phyloP scores from a whole-genome alignment of 306 rosid genomes.

The Prunus salicina region DNA sequence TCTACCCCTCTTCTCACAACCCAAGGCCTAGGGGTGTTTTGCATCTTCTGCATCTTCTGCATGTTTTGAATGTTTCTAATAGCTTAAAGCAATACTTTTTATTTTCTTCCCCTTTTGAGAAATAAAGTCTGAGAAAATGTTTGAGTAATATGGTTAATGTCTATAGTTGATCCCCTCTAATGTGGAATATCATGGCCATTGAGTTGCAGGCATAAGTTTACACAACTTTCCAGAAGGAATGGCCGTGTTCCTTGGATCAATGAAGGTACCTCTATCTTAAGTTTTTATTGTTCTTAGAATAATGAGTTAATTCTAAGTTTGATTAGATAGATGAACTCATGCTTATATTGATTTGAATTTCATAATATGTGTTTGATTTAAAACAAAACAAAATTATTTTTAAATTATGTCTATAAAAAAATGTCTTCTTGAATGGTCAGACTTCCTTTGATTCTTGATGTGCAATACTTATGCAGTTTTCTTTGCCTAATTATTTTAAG shows the following conservation, averaged over 20 bases:
- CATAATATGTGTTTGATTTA: background rate
- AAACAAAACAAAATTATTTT: too few species aligned
- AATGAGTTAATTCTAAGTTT: background rate
- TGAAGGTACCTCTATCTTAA: constrained; percentile 55
- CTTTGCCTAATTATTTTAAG: background rate
- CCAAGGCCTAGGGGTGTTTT: background rate
- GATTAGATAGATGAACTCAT: background rate
- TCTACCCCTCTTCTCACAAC: background rate
- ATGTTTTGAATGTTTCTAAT: background rate
- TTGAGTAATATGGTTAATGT: background rate
- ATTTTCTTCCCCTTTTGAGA: background rate
- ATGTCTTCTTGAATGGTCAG: background rate
- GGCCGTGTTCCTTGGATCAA: constrained; percentile 98
- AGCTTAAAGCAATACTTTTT: background rate
- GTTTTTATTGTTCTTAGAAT: constrained; percentile 5
- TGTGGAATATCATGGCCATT: background rate
- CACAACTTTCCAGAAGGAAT: constrained; percentile 99
- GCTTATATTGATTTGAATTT: background rate
- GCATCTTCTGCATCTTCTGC: background rate
- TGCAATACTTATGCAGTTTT: background rate
- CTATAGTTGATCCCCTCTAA: background rate
- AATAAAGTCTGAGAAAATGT: background rate
- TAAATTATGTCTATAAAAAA: background rate
- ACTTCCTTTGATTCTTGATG: background rate
- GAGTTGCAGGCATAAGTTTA: constrained; percentile 84